phyloP scores from a whole-genome alignment of 306 rosid genomes.

The Cicer arietinum region DNA sequence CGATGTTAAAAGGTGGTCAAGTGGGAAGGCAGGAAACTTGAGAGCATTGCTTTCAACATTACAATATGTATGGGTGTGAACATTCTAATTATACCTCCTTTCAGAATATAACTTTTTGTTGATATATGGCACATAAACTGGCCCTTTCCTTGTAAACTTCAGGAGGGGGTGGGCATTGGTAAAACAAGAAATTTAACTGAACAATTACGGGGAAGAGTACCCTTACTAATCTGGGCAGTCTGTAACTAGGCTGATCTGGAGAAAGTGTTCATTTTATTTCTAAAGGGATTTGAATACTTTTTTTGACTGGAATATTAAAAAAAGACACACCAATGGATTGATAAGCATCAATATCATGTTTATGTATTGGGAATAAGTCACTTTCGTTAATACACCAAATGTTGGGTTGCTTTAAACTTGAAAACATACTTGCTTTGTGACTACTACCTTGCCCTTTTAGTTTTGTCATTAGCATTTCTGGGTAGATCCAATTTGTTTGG shows the following conservation, averaged over 20 bases:
- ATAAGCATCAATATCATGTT: slow-evolving; percentile 15
- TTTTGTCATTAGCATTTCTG: slow-evolving; percentile 1
- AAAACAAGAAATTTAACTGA: slow-evolving; percentile 6
- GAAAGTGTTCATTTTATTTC: slow-evolving; percentile 1
- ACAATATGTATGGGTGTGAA: slow-evolving; percentile 74
- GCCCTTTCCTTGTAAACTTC: slow-evolving; percentile 22
- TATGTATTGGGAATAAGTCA: slow-evolving; percentile 4
- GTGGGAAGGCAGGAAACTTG: slow-evolving; percentile 91
- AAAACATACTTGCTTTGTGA: slow-evolving; percentile 2
- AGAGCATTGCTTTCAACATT: slow-evolving; percentile 95
- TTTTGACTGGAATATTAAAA: slow-evolving; percentile 24
- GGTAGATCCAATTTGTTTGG: slow-evolving; percentile 27
- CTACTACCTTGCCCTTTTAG: slow-evolving; percentile 15
- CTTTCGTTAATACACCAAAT: slow-evolving; percentile 11
- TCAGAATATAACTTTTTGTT: slow-evolving; percentile 22
- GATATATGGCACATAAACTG: slow-evolving; percentile 22
- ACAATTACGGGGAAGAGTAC: not conserved
- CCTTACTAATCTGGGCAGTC: not conserved
- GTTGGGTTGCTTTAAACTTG: slow-evolving; percentile 7
- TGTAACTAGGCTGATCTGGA: slow-evolving; percentile 23
- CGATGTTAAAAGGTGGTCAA: slow-evolving; percentile 95
- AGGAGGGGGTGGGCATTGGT: not conserved
- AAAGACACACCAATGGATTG: not conserved
- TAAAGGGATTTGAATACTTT: slow-evolving; percentile 7
- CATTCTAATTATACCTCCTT: slow-evolving; percentile 30